Conservation (phyloP, 495 filamentous ascomycete species). For the Xanthoparmelia taractica region DNA sequence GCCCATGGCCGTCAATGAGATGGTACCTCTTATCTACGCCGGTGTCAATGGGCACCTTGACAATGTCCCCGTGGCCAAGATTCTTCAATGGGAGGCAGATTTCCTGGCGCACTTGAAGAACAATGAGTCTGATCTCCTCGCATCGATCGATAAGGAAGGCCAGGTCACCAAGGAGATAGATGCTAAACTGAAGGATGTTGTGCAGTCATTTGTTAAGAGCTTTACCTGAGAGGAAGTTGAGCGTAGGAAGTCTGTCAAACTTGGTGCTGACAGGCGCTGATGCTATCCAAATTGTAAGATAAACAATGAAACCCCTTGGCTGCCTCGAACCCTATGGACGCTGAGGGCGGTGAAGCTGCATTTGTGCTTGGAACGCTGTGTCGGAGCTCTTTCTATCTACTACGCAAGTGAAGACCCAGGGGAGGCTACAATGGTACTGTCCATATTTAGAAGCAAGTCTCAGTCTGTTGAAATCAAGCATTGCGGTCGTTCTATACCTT, state of each 20-base stretch:
- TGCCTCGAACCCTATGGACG: background rate
- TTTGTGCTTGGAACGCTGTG: background rate
- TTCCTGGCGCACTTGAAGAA: slow-evolving; percentile 85
- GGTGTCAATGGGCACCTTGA: slow-evolving; percentile 97
- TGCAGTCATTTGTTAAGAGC: slow-evolving; percentile 83
- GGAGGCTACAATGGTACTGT: slow-evolving; percentile 6
- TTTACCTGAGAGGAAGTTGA: slow-evolving; percentile 45
- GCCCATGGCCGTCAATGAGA: slow-evolving; percentile 97
- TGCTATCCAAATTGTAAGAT: slow-evolving; percentile 17
- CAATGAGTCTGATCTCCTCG: slow-evolving; percentile 75
- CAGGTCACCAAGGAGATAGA: slow-evolving; percentile 92
- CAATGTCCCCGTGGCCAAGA: slow-evolving; percentile 73
- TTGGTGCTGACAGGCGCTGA: slow-evolving; percentile 3
- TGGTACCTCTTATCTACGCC: slow-evolving; percentile 98
- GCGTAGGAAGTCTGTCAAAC: background rate
- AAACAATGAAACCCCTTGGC: slow-evolving; percentile 8
- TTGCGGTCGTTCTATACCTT: background rate
- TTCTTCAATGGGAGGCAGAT: slow-evolving; percentile 87
- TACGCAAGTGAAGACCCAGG: background rate
- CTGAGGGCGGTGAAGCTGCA: slow-evolving; percentile 1
- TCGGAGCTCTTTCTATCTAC: background rate
- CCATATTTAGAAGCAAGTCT: slow-evolving; percentile 17
- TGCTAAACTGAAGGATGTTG: slow-evolving; percentile 73
- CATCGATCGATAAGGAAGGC: slow-evolving; percentile 92
- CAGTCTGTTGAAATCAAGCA: background rate